Percentiles rank a stretch among this genome's conserved stretches.
phyloP scores from a whole-genome alignment of 345 rosid species.

The Eucalyptus decipiens region DNA sequence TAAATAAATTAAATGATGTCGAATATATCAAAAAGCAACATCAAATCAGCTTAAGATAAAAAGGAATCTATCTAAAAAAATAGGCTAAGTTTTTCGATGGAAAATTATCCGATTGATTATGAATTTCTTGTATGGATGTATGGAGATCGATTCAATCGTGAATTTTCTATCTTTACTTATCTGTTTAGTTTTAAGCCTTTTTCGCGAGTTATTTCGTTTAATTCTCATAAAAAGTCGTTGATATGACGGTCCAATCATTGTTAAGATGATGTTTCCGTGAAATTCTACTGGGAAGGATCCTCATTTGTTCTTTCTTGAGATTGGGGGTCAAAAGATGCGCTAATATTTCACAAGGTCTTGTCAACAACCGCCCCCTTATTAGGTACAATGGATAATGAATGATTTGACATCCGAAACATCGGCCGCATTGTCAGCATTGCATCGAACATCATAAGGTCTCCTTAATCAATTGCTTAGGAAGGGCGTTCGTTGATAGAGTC shows the following conservation, averaged over 20 bases:
- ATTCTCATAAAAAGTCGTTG: rapidly evolving
- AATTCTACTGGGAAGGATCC: not conserved
- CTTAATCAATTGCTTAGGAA: not conserved
- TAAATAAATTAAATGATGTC: not conserved
- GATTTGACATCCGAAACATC: not conserved
- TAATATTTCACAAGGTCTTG: not conserved
- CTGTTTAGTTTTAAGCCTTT: rapidly evolving
- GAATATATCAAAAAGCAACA: not conserved
- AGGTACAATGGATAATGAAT: not conserved
- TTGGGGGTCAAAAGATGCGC: not conserved
- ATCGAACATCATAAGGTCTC: not conserved
- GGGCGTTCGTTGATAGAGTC: not conserved
- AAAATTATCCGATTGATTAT: rapidly evolving
- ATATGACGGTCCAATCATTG: rapidly evolving
- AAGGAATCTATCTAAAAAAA: not conserved
- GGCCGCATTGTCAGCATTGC: rapidly evolving
- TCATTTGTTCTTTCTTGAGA: not conserved
- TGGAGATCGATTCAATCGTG: rapidly evolving
- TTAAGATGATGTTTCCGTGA: too few species aligned
- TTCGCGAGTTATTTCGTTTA: rapidly evolving
- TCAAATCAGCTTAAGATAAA: not conserved
- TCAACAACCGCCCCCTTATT: not conserved
- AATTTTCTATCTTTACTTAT: rapidly evolving
- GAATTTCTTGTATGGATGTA: too few species aligned
- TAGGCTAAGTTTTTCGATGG: not conserved